Conservation (phyloP, 768 basidiomycete species). For the Tricholoma sp. region DNA sequence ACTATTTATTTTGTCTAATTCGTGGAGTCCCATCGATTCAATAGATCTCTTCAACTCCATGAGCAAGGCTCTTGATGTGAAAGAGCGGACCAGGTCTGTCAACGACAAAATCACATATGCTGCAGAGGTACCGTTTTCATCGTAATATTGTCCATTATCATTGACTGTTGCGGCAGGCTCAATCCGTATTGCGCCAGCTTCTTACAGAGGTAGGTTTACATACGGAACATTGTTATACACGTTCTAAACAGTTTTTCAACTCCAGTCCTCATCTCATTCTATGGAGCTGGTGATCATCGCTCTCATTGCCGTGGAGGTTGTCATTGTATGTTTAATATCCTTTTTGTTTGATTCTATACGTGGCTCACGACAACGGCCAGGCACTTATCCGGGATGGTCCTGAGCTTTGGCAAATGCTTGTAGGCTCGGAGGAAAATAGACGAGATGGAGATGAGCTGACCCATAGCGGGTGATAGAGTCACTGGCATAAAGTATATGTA, state of each 20-base stretch:
- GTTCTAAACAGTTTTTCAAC: conserved; percentile 5
- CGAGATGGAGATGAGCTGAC: conserved; percentile 1
- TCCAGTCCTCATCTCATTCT: conserved; percentile 78
- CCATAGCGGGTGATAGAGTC: background rate
- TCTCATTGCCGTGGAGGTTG: conserved; percentile 92
- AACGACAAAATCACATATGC: conserved; percentile 94
- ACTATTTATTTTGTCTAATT: background rate
- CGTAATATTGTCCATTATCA: background rate
- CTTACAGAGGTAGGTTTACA: conserved; percentile 64
- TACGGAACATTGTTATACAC: background rate
- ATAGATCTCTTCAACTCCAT: conserved; percentile 81
- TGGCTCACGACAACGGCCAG: conserved; percentile 25
- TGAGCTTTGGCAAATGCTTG: conserved; percentile 61
- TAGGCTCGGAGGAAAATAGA: conserved; percentile 26
- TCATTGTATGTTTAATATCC: conserved; percentile 56
- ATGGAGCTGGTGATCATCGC: conserved; percentile 96
- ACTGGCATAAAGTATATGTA: background rate
- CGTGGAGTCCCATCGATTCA: background rate
- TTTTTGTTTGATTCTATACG: background rate
- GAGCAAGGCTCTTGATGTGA: conserved; percentile 83
- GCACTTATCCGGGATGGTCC: conserved; percentile 76
- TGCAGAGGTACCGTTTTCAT: conserved; percentile 48
- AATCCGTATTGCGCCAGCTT: conserved; percentile 84
- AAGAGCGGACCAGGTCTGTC: conserved; percentile 69
- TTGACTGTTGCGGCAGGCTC: conserved; percentile 41